Conservation (phyloP, 2,329 filamentous ascomycete genomes). For the Diplodia seriata region DNA sequence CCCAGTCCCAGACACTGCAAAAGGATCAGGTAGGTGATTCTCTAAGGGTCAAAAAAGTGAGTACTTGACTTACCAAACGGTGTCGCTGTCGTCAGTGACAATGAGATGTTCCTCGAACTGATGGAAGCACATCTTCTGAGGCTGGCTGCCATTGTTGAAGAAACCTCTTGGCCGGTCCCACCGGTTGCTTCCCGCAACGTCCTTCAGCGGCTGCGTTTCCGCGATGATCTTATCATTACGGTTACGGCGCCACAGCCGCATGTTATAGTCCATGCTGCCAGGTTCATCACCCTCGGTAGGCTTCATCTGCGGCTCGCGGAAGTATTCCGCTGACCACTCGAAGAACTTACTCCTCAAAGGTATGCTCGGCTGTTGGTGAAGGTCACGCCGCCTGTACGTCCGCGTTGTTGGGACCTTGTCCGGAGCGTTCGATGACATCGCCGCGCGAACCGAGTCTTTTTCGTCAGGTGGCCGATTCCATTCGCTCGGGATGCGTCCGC, state of each 20-base stretch:
- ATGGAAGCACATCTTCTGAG: constrained; percentile 92
- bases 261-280: constrained; percentile 94
- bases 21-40: constrained; percentile 30
- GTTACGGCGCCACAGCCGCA: constrained; percentile 87
- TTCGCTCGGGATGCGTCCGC: constrained; percentile 62
- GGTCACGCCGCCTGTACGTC: constrained; percentile 69
- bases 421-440: constrained; percentile 72
- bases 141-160: constrained; percentile 88
- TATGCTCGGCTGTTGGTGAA: constrained; percentile 66
- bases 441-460: constrained; percentile 69
- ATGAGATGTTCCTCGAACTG: constrained; percentile 97
- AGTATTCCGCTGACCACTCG: constrained; percentile 96
- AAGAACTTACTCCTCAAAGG: constrained; percentile 85
- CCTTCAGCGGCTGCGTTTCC: constrained; percentile 92
- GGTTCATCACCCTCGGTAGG: constrained; percentile 94
- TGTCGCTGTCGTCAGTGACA: constrained; percentile 91
- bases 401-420: constrained; percentile 82
- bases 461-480: constrained; percentile 75
- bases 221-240: constrained; percentile 92
- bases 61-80: constrained; percentile 62
- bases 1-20: constrained; percentile 84
- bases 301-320: constrained; percentile 98
- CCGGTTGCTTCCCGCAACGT: constrained; percentile 80
- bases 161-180: constrained; percentile 87
- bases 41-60: constrained; percentile 32